These are phyloP conservation scores for Sphagnum fallax DNA, from an alignment of 228 moss, liverwort and hornwort genomes.

Conservation along the genomic window DNA sequence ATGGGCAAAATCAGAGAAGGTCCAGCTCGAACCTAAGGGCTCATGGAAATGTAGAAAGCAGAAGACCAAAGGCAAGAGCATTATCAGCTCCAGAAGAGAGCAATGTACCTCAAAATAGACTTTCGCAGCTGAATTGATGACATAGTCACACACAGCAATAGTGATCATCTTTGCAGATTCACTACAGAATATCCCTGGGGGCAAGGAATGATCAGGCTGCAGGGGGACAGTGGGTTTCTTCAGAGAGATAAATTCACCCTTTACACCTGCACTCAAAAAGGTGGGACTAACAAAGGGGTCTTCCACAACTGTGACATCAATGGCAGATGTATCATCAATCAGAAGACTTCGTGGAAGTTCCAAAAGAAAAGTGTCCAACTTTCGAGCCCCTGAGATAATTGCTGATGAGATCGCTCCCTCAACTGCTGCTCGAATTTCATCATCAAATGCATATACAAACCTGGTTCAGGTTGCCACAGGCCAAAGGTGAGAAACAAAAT, in stretches of 20 bases:
- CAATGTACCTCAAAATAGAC: conserved; percentile 76
- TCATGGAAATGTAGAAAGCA: no score
- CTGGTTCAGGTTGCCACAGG: conserved; percentile 15
- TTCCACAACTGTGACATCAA: conserved; percentile 83
- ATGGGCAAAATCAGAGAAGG: no score
- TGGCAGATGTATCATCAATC: conserved; percentile 72
- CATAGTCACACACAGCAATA: conserved; percentile 75
- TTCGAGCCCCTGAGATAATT: conserved; percentile 40
- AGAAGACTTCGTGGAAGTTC: conserved; percentile 53
- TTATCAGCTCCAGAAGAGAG: not conserved
- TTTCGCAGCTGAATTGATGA: conserved; percentile 75
- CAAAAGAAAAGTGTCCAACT: conserved; percentile 60
- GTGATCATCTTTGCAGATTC: conserved; percentile 90
- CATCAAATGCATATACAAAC: conserved; percentile 91
- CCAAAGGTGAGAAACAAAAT: no score
- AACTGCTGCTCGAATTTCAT: conserved; percentile 64
- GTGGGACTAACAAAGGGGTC: conserved; percentile 66
- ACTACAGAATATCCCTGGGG: conserved; percentile 76
- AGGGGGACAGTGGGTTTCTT: conserved; percentile 34
- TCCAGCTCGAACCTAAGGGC: no score
- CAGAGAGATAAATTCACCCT: conserved; percentile 66
- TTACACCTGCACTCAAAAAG: conserved; percentile 72
- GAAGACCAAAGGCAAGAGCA: not conserved
- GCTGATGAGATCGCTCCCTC: conserved; percentile 56
- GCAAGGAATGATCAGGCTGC: conserved; percentile 54